Percentiles rank a stretch among this genome's conserved stretches.
phyloP scores from a whole-genome alignment of 768 basidiomycete species.

The Auricularia sp. region DNA sequence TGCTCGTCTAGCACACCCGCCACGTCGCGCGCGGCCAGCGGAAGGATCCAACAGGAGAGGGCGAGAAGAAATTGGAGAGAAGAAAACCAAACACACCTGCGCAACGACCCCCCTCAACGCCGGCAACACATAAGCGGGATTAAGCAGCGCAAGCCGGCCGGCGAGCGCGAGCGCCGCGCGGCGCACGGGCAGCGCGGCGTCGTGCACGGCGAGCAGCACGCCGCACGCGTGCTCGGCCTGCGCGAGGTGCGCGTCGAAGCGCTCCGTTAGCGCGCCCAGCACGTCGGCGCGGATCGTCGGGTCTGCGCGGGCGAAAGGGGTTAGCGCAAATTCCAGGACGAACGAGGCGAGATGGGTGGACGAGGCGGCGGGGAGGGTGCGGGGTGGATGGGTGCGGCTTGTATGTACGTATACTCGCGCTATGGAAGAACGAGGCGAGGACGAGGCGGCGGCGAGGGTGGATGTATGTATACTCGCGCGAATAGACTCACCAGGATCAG shows the following conservation, averaged over 20 bases:
- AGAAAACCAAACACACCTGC: conserved; percentile 12
- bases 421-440: neutral
- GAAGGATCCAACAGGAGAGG: too few relatives aligned
- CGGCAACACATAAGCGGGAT: conserved; percentile 99
- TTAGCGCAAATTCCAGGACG: conserved; percentile 29
- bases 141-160: conserved; percentile 78
- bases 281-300: conserved; percentile 77
- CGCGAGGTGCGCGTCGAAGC: conserved; percentile 93
- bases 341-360: conserved; percentile 27
- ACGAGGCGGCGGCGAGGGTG: too few relatives aligned
- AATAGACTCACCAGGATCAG: conserved; percentile 48
- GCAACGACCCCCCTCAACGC: conserved; percentile 80
- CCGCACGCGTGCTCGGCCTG: conserved; percentile 97
- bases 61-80: neutral
- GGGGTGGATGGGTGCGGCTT: neutral
- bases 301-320: conserved; percentile 26
- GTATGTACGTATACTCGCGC: too few relatives aligned
- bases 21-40: too few relatives aligned
- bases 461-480: too few relatives aligned
- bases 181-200: conserved; percentile 90
- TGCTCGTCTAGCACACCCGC: too few relatives aligned
- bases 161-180: conserved; percentile 85
- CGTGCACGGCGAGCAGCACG: conserved; percentile 92
- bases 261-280: conserved; percentile 73
- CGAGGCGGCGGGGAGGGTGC: neutral